Base-by-base conservation (phyloP, 179 eudicot species). In the Sideroxylon spinosum region DNA sequence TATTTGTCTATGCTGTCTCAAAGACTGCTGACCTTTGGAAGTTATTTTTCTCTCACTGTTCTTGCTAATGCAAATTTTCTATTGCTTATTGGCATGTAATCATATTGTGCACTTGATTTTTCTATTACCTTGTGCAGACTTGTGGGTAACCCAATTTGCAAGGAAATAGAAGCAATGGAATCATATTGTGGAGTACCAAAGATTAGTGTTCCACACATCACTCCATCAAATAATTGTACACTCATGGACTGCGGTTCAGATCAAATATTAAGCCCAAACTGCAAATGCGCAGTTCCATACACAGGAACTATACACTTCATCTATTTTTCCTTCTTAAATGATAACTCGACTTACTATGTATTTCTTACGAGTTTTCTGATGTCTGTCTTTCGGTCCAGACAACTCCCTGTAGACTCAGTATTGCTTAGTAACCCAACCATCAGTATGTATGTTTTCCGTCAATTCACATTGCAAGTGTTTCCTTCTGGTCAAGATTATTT, bases 331-430 rank as follows among this genome's bases (percentile, higher is more conserved):
- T 44, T 69, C 73, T 44, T 29, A 48, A 20, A 48, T 10, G 79
- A 59, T 62, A 81, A 83, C 49, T 71, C 80, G 9, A 83, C 74
- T 28, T 78, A 77, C 69, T 85, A 70, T 72, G 78, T 68, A 28
- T n/a, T 73, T 49, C 89, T 93, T 1, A 82, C 80, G 72, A 74
- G 44, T 19, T 66, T 83, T 68, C 63, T 93, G 68, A 81, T 85
- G 76, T 16, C 19, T 3, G 71, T 73, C 70, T 90, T 89, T 56
- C 63, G 25, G 61, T 70, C 79, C 25, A 79, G 78, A 62, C 79
- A 79, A 46, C 87, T 91, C 25, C 93, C 91, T 20, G 91, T 93
- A 75, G 91, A 91, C 68, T 85, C 98, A 0, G 79, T 93, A 78
- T 68, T 84, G 23, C 49, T 89, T 37, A 84, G 85, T 56, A 71